Evolutionary conservation across 352 stramenopile species (phyloP).

Genomic region (Phytophthora colocasiae): DNA sequence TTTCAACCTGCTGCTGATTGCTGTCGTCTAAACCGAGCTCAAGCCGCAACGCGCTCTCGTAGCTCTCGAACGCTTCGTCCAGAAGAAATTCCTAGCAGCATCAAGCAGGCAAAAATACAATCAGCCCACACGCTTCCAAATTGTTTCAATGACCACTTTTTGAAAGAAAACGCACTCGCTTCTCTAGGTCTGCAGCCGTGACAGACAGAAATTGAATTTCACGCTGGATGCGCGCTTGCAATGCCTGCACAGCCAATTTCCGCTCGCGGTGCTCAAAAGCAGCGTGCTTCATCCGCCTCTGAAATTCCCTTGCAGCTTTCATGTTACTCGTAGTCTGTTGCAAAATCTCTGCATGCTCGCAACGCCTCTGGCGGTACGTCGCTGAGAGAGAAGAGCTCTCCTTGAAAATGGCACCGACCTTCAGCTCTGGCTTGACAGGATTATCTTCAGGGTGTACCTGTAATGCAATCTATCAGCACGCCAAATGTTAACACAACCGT

Average conservation of each 20-base stretch:
- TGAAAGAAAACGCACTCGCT: conserved; percentile 36
- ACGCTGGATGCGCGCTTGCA: conserved; percentile 55
- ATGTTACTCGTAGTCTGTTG: conserved; percentile 13
- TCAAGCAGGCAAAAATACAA: conserved; percentile 23
- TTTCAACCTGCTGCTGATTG: conserved; percentile 17
- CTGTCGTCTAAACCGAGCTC: conserved; percentile 38
- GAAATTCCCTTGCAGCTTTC: conserved; percentile 36
- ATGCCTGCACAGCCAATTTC: conserved; percentile 63
- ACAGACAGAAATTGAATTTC: conserved; percentile 68
- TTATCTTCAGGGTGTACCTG: conserved; percentile 8
- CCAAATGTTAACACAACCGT: background rate
- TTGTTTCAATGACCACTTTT: background rate
- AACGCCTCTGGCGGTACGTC: conserved; percentile 21
- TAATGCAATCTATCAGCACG: background rate
- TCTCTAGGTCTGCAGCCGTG: conserved; percentile 52
- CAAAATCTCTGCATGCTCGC: conserved; percentile 28
- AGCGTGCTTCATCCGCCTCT: conserved; percentile 42
- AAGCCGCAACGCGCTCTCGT: conserved; percentile 48
- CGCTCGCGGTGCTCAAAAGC: conserved; percentile 58
- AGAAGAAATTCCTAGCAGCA: conserved; percentile 57
- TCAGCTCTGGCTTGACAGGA: conserved; percentile 19
- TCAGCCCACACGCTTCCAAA: conserved; percentile 10
- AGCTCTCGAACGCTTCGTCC: conserved; percentile 67
- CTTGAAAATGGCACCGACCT: conserved; percentile 14
- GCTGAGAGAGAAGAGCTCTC: conserved; percentile 29